phyloP scores from a whole-genome alignment of 495 filamentous ascomycete genomes.

The Penicillium subrubescens region DNA sequence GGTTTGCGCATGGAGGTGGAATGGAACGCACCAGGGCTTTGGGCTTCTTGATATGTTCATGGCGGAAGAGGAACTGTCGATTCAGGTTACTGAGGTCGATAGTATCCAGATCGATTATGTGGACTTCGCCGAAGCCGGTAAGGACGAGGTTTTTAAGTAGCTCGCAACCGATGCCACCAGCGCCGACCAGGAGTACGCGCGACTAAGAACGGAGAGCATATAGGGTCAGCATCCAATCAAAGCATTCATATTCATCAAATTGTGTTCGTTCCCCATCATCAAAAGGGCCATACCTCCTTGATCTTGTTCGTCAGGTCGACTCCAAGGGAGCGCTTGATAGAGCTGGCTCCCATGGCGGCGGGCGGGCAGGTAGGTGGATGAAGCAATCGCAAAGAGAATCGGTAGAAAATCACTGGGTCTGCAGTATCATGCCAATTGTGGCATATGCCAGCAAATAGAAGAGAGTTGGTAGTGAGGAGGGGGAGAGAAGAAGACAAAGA shows the following conservation, averaged over 20 bases:
- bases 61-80: slow-evolving; percentile 94
- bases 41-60: slow-evolving; percentile 96
- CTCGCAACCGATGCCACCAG: slow-evolving; percentile 97
- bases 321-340: slow-evolving; percentile 64
- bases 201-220: slow-evolving; percentile 53
- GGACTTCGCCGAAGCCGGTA: slow-evolving; percentile 90
- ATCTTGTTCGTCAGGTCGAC: slow-evolving; percentile 58
- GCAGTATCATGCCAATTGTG: not conserved
- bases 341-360: slow-evolving; percentile 57
- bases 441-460: not conserved
- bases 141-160: slow-evolving; percentile 95
- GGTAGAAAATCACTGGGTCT: not conserved
- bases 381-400: slow-evolving; percentile 6
- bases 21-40: slow-evolving; percentile 78
- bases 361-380: slow-evolving; percentile 9
- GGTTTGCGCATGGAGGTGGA: not conserved
- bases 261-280: not conserved
- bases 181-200: slow-evolving; percentile 90
- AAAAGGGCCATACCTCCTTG: slow-evolving; percentile 57
- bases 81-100: slow-evolving; percentile 98
- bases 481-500: slow-evolving; percentile 3
- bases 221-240: slow-evolving; percentile 19
- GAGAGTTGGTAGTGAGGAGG: slow-evolving; percentile 2
- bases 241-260: not conserved
- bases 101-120: slow-evolving; percentile 96